Conservation (phyloP, 192 early-diverging fungal species). For the Linnemannia zychae region DNA sequence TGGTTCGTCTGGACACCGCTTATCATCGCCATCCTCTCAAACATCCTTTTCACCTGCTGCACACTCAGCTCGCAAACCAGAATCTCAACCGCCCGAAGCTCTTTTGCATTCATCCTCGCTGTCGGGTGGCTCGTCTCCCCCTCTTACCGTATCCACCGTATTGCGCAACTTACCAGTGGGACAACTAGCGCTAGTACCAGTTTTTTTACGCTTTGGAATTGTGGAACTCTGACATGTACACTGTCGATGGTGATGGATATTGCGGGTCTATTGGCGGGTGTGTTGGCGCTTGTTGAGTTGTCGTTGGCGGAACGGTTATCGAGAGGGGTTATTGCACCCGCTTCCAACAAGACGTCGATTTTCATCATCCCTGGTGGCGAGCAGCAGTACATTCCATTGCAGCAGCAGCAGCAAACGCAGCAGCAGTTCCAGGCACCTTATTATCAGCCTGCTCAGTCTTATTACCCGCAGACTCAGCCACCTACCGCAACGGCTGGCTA, state of each 20-base stretch:
- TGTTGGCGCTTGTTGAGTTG: not conserved
- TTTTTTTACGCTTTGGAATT: not conserved
- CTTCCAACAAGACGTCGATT: not conserved
- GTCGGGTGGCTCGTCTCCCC: constrained; percentile 18
- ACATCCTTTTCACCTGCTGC: constrained; percentile 11
- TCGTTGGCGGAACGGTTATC: not conserved
- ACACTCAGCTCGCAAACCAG: not conserved
- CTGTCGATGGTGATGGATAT: not conserved
- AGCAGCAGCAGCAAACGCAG: constrained; percentile 10
- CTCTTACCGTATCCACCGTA: constrained; percentile 3
- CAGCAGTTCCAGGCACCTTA: not conserved
- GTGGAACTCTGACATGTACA: not conserved
- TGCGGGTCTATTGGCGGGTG: not conserved
- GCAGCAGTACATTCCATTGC: constrained; percentile 33
- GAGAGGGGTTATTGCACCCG: not conserved
- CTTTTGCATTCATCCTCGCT: constrained; percentile 7
- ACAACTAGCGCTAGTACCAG: not conserved
- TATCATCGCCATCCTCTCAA: constrained; percentile 19
- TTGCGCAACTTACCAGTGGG: not conserved
- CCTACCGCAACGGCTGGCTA: not conserved
- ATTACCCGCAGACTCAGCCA: constrained; percentile 9
- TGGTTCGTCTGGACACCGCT: constrained; percentile 17
- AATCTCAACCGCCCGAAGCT: not conserved
- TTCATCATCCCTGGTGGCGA: not conserved
- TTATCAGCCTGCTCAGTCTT: not conserved